Base-by-base conservation (phyloP, 495 filamentous ascomycete genomes). In the Tuber umbilicatum region DNA sequence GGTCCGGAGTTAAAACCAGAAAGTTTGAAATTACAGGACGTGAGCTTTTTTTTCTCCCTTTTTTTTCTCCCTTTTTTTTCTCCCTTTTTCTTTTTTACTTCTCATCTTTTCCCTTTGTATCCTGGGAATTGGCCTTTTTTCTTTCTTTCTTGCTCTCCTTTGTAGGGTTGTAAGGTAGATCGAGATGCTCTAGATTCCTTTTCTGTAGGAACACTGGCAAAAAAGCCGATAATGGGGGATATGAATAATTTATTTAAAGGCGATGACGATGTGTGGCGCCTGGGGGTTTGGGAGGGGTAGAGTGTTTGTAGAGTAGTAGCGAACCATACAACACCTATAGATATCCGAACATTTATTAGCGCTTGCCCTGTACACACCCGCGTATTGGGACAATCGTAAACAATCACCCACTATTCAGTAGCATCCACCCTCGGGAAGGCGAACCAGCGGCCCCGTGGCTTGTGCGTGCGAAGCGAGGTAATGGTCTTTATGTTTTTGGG, bases 61-160 rank as follows among this genome's bases (percentile, higher is more conserved):
- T n/a, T n/a, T n/a, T n/a, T n/a, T n/a, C n/a, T n/a, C n/a, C n/a
- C 55, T 31, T 64, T 64, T 16, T 1, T 31, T 31, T 19, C 17
- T 70, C n/a, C 69, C 16, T n/a, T 19, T 42, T 19, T 6, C 38
- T 35, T 31, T 71, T 71, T 71, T 16, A 31, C 19, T 35, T 42
- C 43, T 71, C 37, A 7, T n/a, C 42, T 27, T 47, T 23, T 72
- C 19, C 43, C 37, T 10, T 50, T 42, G 35, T 31, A n/a, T 39
- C 31, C n/a, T 70, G 31, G 69, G 41, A n/a, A 21, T 70, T 70
- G 69, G 21, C n/a, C 69, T 70, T 39, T 42, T 39, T 39, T 39
- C 5, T 5, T 23, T 70, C n/a, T 27, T 27, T 55, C n/a, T 55
- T 55, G n/a, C 10, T 27, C 27, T 60, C 10, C 12, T 64, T 31